A percentile compares a stretch with the other conserved stretches of the same genome.
Evolutionary conservation across 805 yeast genomes (phyloP).

Genomic region (Wickerhamomyces rabaulensis): DNA sequence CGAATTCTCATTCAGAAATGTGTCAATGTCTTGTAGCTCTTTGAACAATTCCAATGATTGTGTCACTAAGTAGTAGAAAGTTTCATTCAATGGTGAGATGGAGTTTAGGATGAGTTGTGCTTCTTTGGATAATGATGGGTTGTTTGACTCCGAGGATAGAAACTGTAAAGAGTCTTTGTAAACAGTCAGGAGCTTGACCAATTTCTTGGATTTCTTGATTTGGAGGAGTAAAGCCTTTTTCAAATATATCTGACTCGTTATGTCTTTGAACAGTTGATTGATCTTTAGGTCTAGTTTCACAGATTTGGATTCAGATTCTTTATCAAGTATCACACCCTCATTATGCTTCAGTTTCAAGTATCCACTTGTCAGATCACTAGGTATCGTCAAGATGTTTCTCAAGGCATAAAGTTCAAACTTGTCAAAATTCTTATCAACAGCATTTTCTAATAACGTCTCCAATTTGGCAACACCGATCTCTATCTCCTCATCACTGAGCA

Average conservation of each 20-base stretch:
- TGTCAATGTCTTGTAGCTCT: constrained; percentile 9
- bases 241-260: constrained; percentile 39
- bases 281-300: constrained; percentile 29
- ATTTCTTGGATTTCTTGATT: constrained; percentile 31
- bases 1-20: neutral
- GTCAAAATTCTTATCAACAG: constrained; percentile 80
- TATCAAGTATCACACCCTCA: constrained; percentile 35
- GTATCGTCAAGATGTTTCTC: constrained; percentile 70
- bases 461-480: constrained; percentile 75
- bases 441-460: constrained; percentile 68
- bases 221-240: constrained; percentile 37
- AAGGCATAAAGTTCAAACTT: constrained; percentile 77
- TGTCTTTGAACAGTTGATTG: constrained; percentile 29
- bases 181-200: constrained; percentile 29
- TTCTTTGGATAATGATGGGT: constrained; percentile 6
- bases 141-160: constrained; percentile 14
- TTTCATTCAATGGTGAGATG: constrained; percentile 42
- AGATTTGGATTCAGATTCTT: constrained; percentile 13
- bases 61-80: constrained; percentile 37
- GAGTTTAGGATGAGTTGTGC: constrained; percentile 24
- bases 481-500: constrained; percentile 33
- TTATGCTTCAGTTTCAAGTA: constrained; percentile 69
- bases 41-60: constrained; percentile 33
- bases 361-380: constrained; percentile 50
- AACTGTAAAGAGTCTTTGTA: constrained; percentile 29